Base-by-base conservation (phyloP, 495 filamentous ascomycete genomes). In the Margaritispora aquatica region DNA sequence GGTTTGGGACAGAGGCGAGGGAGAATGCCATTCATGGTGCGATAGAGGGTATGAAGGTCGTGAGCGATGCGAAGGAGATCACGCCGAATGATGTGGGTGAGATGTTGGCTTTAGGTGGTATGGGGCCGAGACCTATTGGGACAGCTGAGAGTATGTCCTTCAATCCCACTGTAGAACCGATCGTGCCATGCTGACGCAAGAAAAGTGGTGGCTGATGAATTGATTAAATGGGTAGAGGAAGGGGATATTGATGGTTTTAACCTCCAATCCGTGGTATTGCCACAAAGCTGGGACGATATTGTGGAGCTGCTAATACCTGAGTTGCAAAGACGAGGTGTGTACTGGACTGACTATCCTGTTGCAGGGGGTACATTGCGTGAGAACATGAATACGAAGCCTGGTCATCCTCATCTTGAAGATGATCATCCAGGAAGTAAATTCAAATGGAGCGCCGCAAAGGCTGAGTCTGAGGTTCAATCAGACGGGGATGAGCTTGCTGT, bases 171-270 rank as follows among this genome's bases (percentile, higher is more conserved):
- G 13, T 34, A 34, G 13, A 5, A 5, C 5, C 29, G 5, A 34
- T 34, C 5, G 13, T 5, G 5, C 29, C 29, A 34, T 8, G 17
- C 38, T 44, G 15, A 44, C 15, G 19, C 7, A 44, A 9, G n/a
- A 44, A 44, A 8, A 44, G 38, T 81, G 48, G 80, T 88, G 26
- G 83, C 84, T 0, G 82, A 86, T 65, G 71, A 77, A 20, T 69
- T 88, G 71, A 82, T 87, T 8, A 22, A 41, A 31, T 88, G 84
- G 84, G 70, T 85, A 1, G 55, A 72, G 23, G 82, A 86, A 62
- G 82, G 77, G 0, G 82, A 84, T 66, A 72, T 88, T 17, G 84
- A 88, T 69, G 84, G 83, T 20, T 86, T 86, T 63, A 86, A 86
- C 55, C 38, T 44, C 75, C 44, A 41, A 10, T 61, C 49, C 22